Base-by-base conservation (phyloP, 2,329 filamentous ascomycete species). In the Exserohilum turcica region DNA sequence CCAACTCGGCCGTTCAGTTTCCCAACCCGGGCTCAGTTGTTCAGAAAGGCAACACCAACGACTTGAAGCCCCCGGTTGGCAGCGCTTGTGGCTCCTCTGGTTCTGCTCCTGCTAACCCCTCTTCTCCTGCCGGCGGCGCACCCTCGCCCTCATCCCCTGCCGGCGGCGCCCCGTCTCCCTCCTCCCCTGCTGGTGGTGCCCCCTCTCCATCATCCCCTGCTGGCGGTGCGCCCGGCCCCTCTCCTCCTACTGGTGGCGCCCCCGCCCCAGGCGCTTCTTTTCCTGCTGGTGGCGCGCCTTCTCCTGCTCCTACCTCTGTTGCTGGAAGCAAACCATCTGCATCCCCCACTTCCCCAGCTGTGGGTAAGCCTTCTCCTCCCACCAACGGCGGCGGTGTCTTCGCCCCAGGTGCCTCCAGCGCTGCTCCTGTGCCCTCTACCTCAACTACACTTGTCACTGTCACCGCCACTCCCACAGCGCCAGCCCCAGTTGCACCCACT, bases 21-120 rank as follows among this genome's bases (percentile, higher is more conserved):
- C 86, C 88, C 3, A 79, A 88, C 65, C 83, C 90, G 0, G 90
- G 90, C 45, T 53, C 76, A 0, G 82, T 79, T 2, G 78, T 85
- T 3, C 80, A 86, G 49, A 75, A 74, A 9, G 75, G 59, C 31
- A 38, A 37, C 12, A 54, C 54, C 24, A 55, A 55, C 37, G 67
- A 68, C 18, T 7, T 46, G 10, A 48, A 60, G 47, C 9, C 49
- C 33, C 65, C 68, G 3, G 64, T 45, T 21, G 68, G 67, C 10
- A 38, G 46, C 21, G n/a, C n/a, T n/a, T 70, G 70, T 40, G 68
- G 64, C 16, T 15, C 60, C 13, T 40, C 56, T 47, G 67, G 64
- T 7, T 36, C 57, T 12, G 39, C 67, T 36, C 56, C 67, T 7
- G 29, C 46, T 32, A 44, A 61, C 2, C 32, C 61, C 27, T 54